Base-by-base conservation (phyloP, 2,329 filamentous ascomycete species). In the Hypoxylon sp. region DNA sequence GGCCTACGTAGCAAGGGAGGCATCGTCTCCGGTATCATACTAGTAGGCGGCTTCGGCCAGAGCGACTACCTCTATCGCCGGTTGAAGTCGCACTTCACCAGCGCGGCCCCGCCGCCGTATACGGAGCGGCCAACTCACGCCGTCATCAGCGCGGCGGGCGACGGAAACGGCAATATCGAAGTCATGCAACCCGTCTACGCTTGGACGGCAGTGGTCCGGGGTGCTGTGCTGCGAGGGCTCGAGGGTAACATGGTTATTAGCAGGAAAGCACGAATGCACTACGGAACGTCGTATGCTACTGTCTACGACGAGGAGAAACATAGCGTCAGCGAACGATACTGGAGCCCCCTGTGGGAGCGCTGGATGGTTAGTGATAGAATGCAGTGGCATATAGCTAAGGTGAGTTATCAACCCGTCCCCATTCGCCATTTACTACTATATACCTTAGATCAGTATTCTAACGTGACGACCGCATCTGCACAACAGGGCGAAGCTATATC, bases 311-410 rank as follows among this genome's bases (percentile, higher is more conserved):
- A 92, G 75, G 85, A 87, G 53, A 92, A 91, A 76, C 92, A 95
- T 78, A 87, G 88, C 3, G 87, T 92, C 5, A 87, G 84, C 47
- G 92, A 94, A 78, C 83, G 92, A 55, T 94, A 94, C 76, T 94
- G 92, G 92, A 91, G 89, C 71, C 91, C 91, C 5, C 78, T 94
- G 24, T 94, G 91, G 91, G 91, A 94, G 81, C 81, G 91, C 53
- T 94, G 91, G 91, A 94, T 94, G 91, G 92, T 94, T 5, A 90
- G 87, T 50, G 91, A 94, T 78, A 86, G 92, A 52, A 94, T 95
- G 91, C 91, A 94, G 80, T 94, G 92, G 92, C 92, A 94, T 79
- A 93, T 94, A 77, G 88, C 89, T 68, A 94, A 93, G 86, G 91
- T 90, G 74, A 73, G 83, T 80, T 61, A 8, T 42, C 17, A n/a